Conservation (phyloP, 495 filamentous ascomycete genomes). For the Podospora conica region DNA sequence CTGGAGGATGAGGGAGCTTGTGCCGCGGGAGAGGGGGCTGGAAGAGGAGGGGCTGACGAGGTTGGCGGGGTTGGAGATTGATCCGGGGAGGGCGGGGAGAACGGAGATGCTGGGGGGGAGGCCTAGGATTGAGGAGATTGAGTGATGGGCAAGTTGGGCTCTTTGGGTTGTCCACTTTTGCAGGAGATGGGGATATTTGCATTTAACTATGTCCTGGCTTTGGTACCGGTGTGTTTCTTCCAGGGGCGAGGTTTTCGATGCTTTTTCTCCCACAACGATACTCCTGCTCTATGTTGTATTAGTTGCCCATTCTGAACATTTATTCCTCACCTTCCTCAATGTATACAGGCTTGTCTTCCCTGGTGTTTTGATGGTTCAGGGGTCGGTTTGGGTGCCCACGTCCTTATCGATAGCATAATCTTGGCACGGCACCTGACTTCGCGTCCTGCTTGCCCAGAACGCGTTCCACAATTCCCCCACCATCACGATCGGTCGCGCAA, state of each 20-base stretch:
- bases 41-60: slow-evolving; percentile 21
- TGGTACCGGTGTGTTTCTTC: neutral
- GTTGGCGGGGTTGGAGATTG: slow-evolving; percentile 41
- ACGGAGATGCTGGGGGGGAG: slow-evolving; percentile 8
- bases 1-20: slow-evolving; percentile 54
- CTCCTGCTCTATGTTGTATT: neutral
- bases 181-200: neutral
- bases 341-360: neutral
- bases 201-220: too few relatives aligned
- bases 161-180: neutral
- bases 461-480: neutral
- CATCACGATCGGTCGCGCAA: neutral
- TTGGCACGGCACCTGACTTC: neutral
- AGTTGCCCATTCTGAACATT: neutral
- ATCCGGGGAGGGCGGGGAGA: slow-evolving; percentile 19
- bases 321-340: neutral
- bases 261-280: too few relatives aligned
- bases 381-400: neutral
- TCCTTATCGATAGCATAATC: neutral
- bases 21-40: slow-evolving; percentile 23
- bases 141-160: slow-evolving; percentile 17
- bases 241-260: neutral
- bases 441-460: neutral
- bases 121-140: slow-evolving; percentile 45
- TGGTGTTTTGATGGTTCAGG: neutral